Evolutionary conservation across 2,329 filamentous ascomycete genomes (phyloP), one percentile per base, ranked within the genome.

Genomic region (Neopestalotiopsis sp.): DNA sequence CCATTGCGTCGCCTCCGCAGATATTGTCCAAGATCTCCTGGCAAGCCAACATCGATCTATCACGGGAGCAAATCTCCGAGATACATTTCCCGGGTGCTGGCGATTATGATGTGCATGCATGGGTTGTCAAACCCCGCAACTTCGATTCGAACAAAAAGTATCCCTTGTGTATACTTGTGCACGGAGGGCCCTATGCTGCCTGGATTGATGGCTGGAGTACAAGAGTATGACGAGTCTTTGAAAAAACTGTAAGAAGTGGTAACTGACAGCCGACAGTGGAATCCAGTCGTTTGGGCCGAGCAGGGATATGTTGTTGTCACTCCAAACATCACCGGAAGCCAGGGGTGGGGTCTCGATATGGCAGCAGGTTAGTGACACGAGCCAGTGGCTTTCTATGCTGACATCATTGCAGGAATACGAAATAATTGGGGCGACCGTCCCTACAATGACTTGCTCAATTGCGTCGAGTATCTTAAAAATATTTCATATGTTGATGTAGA

Each of bases 291-390:
- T 3, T 90, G 87, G 78, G 89, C 88, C 3, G 86, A 89, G 73
- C 86, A 90, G 74, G 88, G 88, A 9, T 90, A 90, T 69, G 79
- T 90, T 10, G 84, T 89, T 2, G 79, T 90, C 20, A 80, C 84
- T 7, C 88, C 88, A 3, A 90, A 90, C 71, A 84, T 88, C 2
- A 86, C 86, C 0, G 88, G 88, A 28, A 89, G 86, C 68, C 83
- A 82, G 2, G 86, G 88, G 0, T 90, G 88, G 68, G 88, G 88
- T 1, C 80, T 75, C 6, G 78, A 79, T 0, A 80, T 82, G 40
- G 69, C 74, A 1, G 70, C 75, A 38, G 73, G 79, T 78, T 72
- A 61, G 76, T 71, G 10, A 4, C 30, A 7, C 45, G 20, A 28
- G 30, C 13, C 56, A 13, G n/a, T 28, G 56, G 14, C 30, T 32